Evolutionary conservation across 495 filamentous ascomycete genomes (phyloP).

Genomic region (Penicillium silybi): DNA sequence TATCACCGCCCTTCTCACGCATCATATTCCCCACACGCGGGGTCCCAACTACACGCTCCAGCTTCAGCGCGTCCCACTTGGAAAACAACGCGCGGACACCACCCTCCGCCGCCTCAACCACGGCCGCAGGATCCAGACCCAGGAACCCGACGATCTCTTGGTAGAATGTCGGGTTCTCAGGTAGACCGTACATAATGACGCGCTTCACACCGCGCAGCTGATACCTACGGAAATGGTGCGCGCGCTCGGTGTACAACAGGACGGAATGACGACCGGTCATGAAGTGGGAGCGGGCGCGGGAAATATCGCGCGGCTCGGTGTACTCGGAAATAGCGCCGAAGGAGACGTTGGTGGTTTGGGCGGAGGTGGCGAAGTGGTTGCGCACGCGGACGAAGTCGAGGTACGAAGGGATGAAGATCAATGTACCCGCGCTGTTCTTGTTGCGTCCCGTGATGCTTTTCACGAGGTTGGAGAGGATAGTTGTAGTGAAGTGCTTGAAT

Average conservation of each 20-base stretch:
- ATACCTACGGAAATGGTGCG: slow-evolving; percentile 90
- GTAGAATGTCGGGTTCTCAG: slow-evolving; percentile 87
- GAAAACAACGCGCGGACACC: slow-evolving; percentile 74
- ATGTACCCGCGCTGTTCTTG: slow-evolving; percentile 49
- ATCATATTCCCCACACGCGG: slow-evolving; percentile 64
- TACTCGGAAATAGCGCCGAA: slow-evolving; percentile 91
- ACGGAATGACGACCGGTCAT: slow-evolving; percentile 74
- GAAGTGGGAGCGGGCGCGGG: slow-evolving; percentile 84
- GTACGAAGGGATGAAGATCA: slow-evolving; percentile 89
- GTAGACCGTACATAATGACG: slow-evolving; percentile 80
- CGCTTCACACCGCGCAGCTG: slow-evolving; percentile 71
- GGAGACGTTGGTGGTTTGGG: slow-evolving; percentile 62
- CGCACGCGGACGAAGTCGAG: slow-evolving; percentile 90
- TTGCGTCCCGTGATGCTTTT: slow-evolving; percentile 48
- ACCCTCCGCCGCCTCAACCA: slow-evolving; percentile 34
- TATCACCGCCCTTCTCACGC: slow-evolving; percentile 78
- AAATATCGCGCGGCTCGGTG: slow-evolving; percentile 66
- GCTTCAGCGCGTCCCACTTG: slow-evolving; percentile 78
- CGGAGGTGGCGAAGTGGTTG: slow-evolving; percentile 80
- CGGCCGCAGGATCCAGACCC: slow-evolving; percentile 38
- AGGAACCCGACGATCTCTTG: slow-evolving; percentile 77
- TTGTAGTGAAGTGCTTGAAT: slow-evolving; percentile 86
- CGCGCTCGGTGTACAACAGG: slow-evolving; percentile 85
- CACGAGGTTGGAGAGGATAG: slow-evolving; percentile 68
- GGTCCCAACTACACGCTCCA: slow-evolving; percentile 85